phyloP scores from a whole-genome alignment of 306 rosid species.

The Geum urbanum region DNA sequence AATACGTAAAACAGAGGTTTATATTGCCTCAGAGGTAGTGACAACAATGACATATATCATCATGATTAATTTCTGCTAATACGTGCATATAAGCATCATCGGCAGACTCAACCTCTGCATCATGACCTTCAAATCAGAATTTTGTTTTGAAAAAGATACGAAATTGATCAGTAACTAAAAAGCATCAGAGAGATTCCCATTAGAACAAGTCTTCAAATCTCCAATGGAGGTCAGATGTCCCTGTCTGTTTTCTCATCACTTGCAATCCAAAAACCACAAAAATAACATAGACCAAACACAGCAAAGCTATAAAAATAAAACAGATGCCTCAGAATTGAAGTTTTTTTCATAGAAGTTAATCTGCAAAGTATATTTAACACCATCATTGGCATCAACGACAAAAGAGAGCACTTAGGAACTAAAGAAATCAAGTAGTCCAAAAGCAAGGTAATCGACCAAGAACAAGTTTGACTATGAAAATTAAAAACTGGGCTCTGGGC shows the following conservation, averaged over 20 bases:
- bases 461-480: neutral
- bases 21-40: conserved; percentile 61
- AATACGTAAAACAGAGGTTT: neutral
- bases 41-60: conserved; percentile 54
- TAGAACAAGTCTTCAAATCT: conserved; percentile 22
- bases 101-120: conserved; percentile 44
- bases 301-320: neutral
- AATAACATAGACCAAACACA: neutral
- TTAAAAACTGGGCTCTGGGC: neutral
- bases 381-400: conserved; percentile 49
- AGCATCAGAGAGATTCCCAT: conserved; percentile 25
- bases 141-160: too few relatives aligned
- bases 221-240: conserved; percentile 24
- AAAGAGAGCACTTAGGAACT: neutral
- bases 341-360: conserved; percentile 45
- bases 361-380: conserved; percentile 71
- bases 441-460: neutral
- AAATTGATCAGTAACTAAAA: too few relatives aligned
- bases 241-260: conserved; percentile 27
- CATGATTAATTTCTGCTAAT: conserved; percentile 46
- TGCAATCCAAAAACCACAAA: neutral
- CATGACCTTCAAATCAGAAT: conserved; percentile 29
- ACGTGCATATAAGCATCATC: conserved; percentile 49
- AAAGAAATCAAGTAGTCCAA: neutral
- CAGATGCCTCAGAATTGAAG: conserved; percentile 56